Evolutionary conservation across 352 stramenopile species (phyloP), one percentile per base, ranked within the genome.

Genomic region (Globisporangium yorkense): DNA sequence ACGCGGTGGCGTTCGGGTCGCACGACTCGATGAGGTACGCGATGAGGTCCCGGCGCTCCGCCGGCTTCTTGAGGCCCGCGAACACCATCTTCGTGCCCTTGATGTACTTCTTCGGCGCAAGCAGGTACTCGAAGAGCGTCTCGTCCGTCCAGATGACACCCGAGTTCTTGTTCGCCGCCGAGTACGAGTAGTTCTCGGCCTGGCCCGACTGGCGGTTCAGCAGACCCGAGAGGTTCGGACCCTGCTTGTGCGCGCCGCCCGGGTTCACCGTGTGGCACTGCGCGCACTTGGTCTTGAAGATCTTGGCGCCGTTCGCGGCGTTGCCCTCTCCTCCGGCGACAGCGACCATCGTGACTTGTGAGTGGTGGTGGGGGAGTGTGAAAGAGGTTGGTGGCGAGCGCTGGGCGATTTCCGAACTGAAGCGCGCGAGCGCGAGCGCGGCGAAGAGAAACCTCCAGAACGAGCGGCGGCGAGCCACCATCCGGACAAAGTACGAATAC

Each of bases 71-170:
- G 57, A 99, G 83, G 70, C 97, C 97, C 24, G 97, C 97, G 65
- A 99, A 99, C 46, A 99, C 96, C 97, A 99, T 99, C 87, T 99
- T 99, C 57, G 97, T 99, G 70, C 97, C 97, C 94, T 98, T 98
- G 71, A 99, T 99, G 94, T 99, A 99, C 87, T 99, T 99, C 93
- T 99, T 99, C 16, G 97, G 97, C 54, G 97, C 97, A 37, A 98
- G 84, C 45, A 99, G 84, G 85, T 99, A 99, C 63, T 99, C 95
- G 70, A 99, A 99, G 20, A 99, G 77, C 47, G 96, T 99, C 66
- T 97, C 91, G 51, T 99, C 96, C 18, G 77, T 96, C 97, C 97
- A 99, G 15, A 76, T 80, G 59, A 99, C 88, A 45, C 85, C 86
- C 67, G 89, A 98, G 80, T 98, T 99, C 92, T 99, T 99, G 88